Evolutionary conservation across 345 rosid species (phyloP).

Genomic region (Populus nigra): DNA sequence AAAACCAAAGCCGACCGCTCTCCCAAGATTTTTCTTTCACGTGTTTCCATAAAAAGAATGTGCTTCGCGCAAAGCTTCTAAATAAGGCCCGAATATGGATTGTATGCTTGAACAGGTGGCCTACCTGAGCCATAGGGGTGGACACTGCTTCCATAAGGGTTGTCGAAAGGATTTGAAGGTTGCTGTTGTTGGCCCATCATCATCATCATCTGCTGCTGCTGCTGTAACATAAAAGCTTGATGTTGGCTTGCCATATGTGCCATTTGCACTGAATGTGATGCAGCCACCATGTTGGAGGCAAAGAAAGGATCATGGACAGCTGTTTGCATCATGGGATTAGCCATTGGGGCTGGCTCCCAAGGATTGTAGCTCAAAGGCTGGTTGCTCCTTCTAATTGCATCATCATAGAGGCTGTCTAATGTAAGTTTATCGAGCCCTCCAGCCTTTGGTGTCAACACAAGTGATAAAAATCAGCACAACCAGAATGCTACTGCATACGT

Average conservation of each 20-base stretch:
- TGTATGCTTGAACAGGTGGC: constrained; percentile 55
- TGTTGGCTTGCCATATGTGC: constrained; percentile 69
- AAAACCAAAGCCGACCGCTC: constrained; percentile 4
- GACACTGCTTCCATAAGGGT: constrained; percentile 42
- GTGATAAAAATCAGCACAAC: background rate
- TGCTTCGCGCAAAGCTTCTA: constrained; percentile 23
- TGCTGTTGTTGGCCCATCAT: constrained; percentile 56
- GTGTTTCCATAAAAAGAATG: constrained; percentile 14
- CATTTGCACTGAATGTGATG: constrained; percentile 67
- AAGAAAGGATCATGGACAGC: constrained; percentile 58
- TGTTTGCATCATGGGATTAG: constrained; percentile 56
- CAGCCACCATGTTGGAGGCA: constrained; percentile 47
- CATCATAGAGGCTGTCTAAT: constrained; percentile 90
- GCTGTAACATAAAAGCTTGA: constrained; percentile 62
- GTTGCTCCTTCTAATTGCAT: constrained; percentile 78
- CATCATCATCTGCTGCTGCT: constrained; percentile 62
- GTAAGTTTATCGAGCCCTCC: constrained; percentile 96
- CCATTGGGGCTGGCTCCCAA: constrained; percentile 60
- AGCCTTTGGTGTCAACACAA: constrained; percentile 43
- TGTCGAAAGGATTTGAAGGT: constrained; percentile 52
- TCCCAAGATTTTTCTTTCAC: background rate
- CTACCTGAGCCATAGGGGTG: constrained; percentile 52
- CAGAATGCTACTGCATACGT: background rate
- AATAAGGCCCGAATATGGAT: constrained; percentile 54
- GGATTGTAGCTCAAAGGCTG: constrained; percentile 78